Conservation (phyloP, 495 filamentous ascomycete species). For the Penicillium alfredii region DNA sequence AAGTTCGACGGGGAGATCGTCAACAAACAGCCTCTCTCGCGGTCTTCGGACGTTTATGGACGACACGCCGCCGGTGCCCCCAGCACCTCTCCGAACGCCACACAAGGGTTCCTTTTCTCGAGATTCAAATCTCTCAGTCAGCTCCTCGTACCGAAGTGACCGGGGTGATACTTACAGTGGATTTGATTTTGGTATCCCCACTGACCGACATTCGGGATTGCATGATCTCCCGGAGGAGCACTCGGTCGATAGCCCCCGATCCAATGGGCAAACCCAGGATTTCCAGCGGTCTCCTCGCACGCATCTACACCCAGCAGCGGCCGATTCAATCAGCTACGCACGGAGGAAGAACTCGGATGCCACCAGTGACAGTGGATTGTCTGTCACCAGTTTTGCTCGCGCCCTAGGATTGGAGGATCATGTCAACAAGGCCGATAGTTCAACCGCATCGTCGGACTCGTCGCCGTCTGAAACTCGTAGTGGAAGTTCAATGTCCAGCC, state of each 20-base stretch:
- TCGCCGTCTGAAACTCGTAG: constrained; percentile 57
- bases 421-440: constrained; percentile 52
- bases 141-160: constrained; percentile 15
- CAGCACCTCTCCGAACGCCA: constrained; percentile 22
- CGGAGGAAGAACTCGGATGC: constrained; percentile 30
- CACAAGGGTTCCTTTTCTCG: constrained; percentile 18
- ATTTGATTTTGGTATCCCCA: constrained; percentile 26
- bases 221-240: constrained; percentile 19
- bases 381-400: constrained; percentile 37
- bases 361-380: constrained; percentile 26
- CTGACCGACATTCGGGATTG: constrained; percentile 4
- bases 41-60: constrained; percentile 30
- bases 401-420: constrained; percentile 35
- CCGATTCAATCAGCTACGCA: constrained; percentile 6
- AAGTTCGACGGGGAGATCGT: constrained; percentile 35
- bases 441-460: constrained; percentile 64
- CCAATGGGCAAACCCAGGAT: constrained; percentile 1
- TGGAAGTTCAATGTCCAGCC: constrained; percentile 66
- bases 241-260: constrained; percentile 3
- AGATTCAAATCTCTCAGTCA: constrained; percentile 22
- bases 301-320: constrained; percentile 12
- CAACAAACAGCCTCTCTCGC: constrained; percentile 32
- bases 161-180: constrained; percentile 26
- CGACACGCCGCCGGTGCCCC: constrained; percentile 36
- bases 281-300: constrained; percentile 9